These are phyloP conservation scores for Paramecium sonneborni DNA, from an alignment of 73 alveolate genomes.

Conservation along the genomic window DNA sequence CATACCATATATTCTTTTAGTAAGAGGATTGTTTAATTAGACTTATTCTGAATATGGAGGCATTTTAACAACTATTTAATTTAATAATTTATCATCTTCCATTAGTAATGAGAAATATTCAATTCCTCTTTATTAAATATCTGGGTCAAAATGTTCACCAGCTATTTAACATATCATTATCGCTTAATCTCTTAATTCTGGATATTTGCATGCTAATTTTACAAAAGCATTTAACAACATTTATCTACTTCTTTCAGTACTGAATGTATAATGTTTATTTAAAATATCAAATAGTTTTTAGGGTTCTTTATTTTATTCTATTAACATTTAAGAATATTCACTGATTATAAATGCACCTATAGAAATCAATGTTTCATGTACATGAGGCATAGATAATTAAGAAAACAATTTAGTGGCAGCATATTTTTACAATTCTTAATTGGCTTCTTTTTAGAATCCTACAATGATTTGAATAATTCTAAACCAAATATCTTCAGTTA, in stretches of 20 bases:
- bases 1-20: constrained; percentile 71
- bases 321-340: constrained; percentile 87
- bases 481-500: constrained; percentile 95
- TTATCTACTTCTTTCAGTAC: constrained; percentile 83
- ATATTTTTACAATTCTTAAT: constrained; percentile 85
- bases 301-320: constrained; percentile 74
- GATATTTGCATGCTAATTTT: constrained; percentile 83
- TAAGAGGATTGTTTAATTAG: constrained; percentile 70
- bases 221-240: constrained; percentile 91
- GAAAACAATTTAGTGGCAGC: constrained; percentile 89
- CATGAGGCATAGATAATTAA: constrained; percentile 82
- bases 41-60: constrained; percentile 91
- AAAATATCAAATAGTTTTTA: constrained; percentile 79
- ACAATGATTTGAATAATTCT: constrained; percentile 94
- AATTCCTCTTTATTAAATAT: constrained; percentile 95
- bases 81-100: constrained; percentile 77
- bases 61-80: constrained; percentile 86
- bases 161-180: constrained; percentile 88
- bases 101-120: constrained; percentile 88
- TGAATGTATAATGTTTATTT: constrained; percentile 82
- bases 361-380: constrained; percentile 95
- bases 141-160: constrained; percentile 96
- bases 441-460: constrained; percentile 96
- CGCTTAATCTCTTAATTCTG: constrained; percentile 79
- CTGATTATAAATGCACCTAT: constrained; percentile 93